Evolutionary conservation across 2,329 filamentous ascomycete genomes (phyloP).

Genomic region (Cyanodermella asteris): DNA sequence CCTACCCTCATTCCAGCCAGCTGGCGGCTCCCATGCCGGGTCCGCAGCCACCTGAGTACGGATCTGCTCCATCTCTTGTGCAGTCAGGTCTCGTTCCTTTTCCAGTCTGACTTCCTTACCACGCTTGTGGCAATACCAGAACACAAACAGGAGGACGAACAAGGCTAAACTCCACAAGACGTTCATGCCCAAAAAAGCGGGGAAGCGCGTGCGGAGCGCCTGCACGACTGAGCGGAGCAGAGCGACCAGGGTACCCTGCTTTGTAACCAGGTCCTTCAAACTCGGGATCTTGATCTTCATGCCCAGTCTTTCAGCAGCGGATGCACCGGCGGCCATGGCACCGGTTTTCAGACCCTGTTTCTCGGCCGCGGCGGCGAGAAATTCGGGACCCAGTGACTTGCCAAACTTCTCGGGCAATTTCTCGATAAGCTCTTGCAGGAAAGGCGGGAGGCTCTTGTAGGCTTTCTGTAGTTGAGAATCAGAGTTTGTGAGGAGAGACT

Average conservation of each 20-base stretch:
- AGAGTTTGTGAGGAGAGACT: slow-evolving; percentile 40
- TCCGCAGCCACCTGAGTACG: slow-evolving; percentile 16
- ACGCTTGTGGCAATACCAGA: slow-evolving; percentile 97
- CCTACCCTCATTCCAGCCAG: slow-evolving; percentile 14
- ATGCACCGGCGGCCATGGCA: slow-evolving; percentile 27
- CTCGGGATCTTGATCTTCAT: slow-evolving; percentile 47
- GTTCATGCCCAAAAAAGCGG: slow-evolving; percentile 77
- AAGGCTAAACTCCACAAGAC: slow-evolving; percentile 75
- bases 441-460: slow-evolving; percentile 47
- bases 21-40: slow-evolving; percentile 12
- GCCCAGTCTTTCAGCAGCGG: slow-evolving; percentile 41
- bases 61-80: slow-evolving; percentile 22
- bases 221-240: slow-evolving; percentile 82
- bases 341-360: slow-evolving; percentile 42
- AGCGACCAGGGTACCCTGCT: slow-evolving; percentile 64
- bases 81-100: slow-evolving; percentile 28
- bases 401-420: slow-evolving; percentile 67
- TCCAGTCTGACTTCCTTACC: slow-evolving; percentile 67
- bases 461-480: slow-evolving; percentile 41
- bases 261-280: slow-evolving; percentile 58
- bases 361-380: slow-evolving; percentile 59
- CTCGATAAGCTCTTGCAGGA: slow-evolving; percentile 69
- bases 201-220: slow-evolving; percentile 69
- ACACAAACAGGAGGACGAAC: slow-evolving; percentile 76
- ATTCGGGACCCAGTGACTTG: slow-evolving; percentile 51